These are phyloP conservation scores for Barnettozyma sucrosica DNA, from an alignment of 805 yeast genomes.

Conservation along the genomic window DNA sequence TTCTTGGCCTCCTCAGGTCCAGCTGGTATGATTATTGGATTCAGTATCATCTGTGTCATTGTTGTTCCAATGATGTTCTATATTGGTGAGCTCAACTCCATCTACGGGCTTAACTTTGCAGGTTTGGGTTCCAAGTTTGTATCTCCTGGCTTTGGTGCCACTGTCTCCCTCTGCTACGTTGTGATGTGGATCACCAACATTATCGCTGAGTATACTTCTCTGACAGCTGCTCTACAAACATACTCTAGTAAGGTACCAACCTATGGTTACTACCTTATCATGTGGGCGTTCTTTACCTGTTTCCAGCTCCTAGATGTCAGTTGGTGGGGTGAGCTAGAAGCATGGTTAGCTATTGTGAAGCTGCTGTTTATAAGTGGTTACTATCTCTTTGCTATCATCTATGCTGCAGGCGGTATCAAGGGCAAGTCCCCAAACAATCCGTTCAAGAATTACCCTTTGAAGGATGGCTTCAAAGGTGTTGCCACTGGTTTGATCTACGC, in stretches of 20 bases:
- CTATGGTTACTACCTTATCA: conserved; percentile 49
- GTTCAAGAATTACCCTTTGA: conserved; percentile 31
- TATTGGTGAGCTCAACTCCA: conserved; percentile 51
- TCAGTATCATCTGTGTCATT: conserved; percentile 45
- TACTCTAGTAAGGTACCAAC: conserved; percentile 50
- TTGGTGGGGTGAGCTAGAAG: conserved; percentile 54
- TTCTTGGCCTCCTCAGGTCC: conserved; percentile 48
- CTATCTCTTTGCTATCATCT: conserved; percentile 44
- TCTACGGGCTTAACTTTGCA: conserved; percentile 49
- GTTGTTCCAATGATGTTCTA: conserved; percentile 51
- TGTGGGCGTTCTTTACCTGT: conserved; percentile 45
- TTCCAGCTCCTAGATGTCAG: conserved; percentile 47
- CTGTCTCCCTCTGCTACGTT: conserved; percentile 47
- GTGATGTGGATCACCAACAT: conserved; percentile 52
- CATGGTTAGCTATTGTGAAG: conserved; percentile 45
- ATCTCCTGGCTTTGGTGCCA: conserved; percentile 52
- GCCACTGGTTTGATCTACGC: conserved; percentile 62
- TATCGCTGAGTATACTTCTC: conserved; percentile 49
- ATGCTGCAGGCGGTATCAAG: conserved; percentile 37
- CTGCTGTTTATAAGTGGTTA: conserved; percentile 42
- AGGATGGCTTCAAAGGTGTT: conserved; percentile 46
- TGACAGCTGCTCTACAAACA: conserved; percentile 42
- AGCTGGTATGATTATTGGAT: conserved; percentile 46
- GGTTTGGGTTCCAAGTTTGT: conserved; percentile 45
- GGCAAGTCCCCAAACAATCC: conserved; percentile 31